These are phyloP conservation scores for Amanita polypyramis DNA, from an alignment of 768 basidiomycete species.

Conservation along the genomic window DNA sequence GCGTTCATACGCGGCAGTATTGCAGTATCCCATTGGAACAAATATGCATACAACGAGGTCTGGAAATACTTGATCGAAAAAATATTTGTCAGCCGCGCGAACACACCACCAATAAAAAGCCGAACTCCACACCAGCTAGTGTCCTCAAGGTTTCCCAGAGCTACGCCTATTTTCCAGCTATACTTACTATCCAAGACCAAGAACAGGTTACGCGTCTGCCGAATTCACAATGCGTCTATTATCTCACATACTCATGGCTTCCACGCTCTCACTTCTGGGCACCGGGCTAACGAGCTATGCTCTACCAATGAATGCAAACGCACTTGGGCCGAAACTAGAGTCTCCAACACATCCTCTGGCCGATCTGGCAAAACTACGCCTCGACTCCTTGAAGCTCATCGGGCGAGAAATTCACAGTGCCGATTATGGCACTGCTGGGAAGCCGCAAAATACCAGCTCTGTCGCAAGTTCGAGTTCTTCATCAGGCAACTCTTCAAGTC, in stretches of 20 bases:
- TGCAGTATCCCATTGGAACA: background rate
- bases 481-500: background rate
- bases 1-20: too few relatives aligned
- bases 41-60: background rate
- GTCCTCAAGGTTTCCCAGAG: background rate
- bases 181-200: background rate
- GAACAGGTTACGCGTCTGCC: background rate
- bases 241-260: conserved; percentile 1
- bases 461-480: background rate
- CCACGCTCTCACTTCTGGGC: background rate
- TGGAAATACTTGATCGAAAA: conserved; percentile 2
- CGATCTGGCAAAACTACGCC: background rate
- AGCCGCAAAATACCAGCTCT: background rate
- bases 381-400: background rate
- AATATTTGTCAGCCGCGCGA: background rate
- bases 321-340: background rate
- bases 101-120: background rate
- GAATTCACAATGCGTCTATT: conserved; percentile 2
- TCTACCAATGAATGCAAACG: background rate
- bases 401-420: conserved; percentile 6
- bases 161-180: background rate
- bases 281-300: background rate
- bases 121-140: background rate
- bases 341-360: background rate
- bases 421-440: background rate